Conservation (phyloP, 495 filamentous ascomycete genomes). For the Talaromyces ruber region DNA sequence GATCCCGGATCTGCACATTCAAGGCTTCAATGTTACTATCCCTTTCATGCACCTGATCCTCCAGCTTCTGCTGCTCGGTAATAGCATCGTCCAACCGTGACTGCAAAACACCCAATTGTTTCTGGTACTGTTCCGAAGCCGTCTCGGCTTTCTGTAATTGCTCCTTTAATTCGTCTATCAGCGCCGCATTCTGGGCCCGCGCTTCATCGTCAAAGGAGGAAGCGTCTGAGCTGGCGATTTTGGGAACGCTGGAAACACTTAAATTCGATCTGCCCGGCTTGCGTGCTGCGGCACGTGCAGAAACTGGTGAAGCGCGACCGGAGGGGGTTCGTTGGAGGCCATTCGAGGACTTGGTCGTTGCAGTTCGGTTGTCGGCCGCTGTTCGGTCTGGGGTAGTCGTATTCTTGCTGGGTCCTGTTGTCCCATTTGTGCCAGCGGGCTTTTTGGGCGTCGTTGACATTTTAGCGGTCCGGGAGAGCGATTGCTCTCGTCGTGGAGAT, state of each 20-base stretch:
- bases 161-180: constrained; percentile 78
- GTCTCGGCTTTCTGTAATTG: constrained; percentile 73
- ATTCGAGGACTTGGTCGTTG: constrained; percentile 25
- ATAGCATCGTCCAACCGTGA: constrained; percentile 77
- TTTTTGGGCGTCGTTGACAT: constrained; percentile 5
- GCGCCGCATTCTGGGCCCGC: constrained; percentile 61
- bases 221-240: constrained; percentile 44
- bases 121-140: constrained; percentile 69
- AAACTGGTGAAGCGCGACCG: constrained; percentile 45
- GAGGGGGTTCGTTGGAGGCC: constrained; percentile 34
- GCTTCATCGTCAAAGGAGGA: constrained; percentile 49
- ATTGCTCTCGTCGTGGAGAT: background rate
- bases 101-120: constrained; percentile 78
- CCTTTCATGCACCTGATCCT: constrained; percentile 75
- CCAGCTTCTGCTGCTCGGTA: constrained; percentile 73
- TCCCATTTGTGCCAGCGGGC: background rate
- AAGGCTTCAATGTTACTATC: constrained; percentile 73
- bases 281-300: constrained; percentile 58
- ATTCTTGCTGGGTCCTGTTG: background rate
- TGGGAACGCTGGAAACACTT: constrained; percentile 46
- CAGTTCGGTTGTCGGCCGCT: background rate
- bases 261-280: constrained; percentile 51
- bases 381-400: constrained; percentile 4
- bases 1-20: constrained; percentile 70
- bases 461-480: background rate